A percentile compares a stretch with the other conserved stretches of the same genome.
These are phyloP conservation scores for Escallonia rubra DNA, from an alignment of 129 eudicot species.

Conservation along the genomic window DNA sequence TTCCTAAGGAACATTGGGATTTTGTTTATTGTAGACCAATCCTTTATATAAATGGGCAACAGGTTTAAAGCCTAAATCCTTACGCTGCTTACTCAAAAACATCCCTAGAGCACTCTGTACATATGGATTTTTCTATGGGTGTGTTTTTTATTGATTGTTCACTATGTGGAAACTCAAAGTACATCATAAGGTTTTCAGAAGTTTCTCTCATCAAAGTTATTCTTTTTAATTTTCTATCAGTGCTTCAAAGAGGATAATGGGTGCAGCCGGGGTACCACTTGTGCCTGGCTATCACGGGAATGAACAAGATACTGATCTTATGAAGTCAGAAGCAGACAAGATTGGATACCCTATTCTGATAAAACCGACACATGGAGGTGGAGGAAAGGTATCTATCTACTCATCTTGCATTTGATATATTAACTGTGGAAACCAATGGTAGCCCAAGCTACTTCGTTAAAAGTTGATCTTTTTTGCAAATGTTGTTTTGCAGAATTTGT, in stretches of 20 bases:
- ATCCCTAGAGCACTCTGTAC: neutral
- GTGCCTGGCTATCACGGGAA: conserved; percentile 98
- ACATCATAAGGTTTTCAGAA: no score
- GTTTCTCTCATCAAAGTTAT: conserved; percentile 5
- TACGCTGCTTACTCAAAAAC: neutral
- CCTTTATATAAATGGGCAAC: neutral
- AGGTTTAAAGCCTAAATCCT: neutral
- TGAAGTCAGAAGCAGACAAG: conserved; percentile 93
- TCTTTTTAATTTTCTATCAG: conserved; percentile 37
- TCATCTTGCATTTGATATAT: neutral
- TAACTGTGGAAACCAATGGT: no score
- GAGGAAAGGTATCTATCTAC: conserved; percentile 71
- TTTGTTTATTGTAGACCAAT: neutral
- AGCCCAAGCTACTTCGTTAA: no score
- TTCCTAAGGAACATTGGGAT: neutral
- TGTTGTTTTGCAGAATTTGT: no score
- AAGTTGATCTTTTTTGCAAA: no score
- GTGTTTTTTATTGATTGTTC: neutral
- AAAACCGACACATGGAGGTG: conserved; percentile 99
- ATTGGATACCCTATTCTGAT: conserved; percentile 92
- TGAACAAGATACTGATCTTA: conserved; percentile 82
- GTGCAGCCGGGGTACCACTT: conserved; percentile 96
- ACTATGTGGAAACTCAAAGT: neutral
- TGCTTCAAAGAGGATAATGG: conserved; percentile 99
- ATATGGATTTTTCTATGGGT: neutral